Evolutionary conservation across 257 asterid species (phyloP).

Genomic region (Jacaranda copaia): DNA sequence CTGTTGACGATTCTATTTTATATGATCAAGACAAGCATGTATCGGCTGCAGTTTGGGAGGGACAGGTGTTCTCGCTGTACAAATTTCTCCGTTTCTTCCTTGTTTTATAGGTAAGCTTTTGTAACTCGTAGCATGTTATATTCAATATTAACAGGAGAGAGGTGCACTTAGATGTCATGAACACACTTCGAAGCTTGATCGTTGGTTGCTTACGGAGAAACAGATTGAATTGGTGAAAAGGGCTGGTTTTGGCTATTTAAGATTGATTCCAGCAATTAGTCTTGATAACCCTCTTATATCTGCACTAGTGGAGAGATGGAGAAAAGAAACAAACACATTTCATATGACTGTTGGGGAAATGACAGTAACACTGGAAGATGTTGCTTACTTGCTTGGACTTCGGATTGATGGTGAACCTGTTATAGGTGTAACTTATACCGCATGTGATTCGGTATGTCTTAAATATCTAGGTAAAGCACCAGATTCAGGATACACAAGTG

Average conservation of each 20-base stretch:
- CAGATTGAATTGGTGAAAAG: constrained; percentile 57
- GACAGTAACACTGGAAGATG: constrained; percentile 95
- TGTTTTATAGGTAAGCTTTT: constrained; percentile 24
- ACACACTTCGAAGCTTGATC: constrained; percentile 97
- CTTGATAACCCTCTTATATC: constrained; percentile 95
- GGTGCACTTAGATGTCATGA: constrained; percentile 98
- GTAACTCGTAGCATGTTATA: constrained; percentile 3
- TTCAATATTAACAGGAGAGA: constrained; percentile 70
- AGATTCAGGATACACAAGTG: constrained; percentile 44
- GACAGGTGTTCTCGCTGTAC: constrained; percentile 66
- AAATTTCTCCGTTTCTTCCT: constrained; percentile 26
- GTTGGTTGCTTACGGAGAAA: constrained; percentile 82
- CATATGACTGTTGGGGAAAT: constrained; percentile 92
- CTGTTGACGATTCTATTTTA: constrained; percentile 75
- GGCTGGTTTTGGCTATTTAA: constrained; percentile 75
- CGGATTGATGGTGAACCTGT: constrained; percentile 91
- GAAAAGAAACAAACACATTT: constrained; percentile 94
- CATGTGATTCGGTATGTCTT: constrained; percentile 48
- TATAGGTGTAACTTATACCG: constrained; percentile 87
- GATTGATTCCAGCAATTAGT: constrained; percentile 66
- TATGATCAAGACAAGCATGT: constrained; percentile 98
- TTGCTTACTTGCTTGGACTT: constrained; percentile 89
- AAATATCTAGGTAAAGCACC: constrained; percentile 43
- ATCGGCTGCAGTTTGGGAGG: constrained; percentile 94
- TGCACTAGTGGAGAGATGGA: constrained; percentile 95